Conservation (phyloP, 2,329 filamentous ascomycete genomes). For the Aphanocladium album region DNA sequence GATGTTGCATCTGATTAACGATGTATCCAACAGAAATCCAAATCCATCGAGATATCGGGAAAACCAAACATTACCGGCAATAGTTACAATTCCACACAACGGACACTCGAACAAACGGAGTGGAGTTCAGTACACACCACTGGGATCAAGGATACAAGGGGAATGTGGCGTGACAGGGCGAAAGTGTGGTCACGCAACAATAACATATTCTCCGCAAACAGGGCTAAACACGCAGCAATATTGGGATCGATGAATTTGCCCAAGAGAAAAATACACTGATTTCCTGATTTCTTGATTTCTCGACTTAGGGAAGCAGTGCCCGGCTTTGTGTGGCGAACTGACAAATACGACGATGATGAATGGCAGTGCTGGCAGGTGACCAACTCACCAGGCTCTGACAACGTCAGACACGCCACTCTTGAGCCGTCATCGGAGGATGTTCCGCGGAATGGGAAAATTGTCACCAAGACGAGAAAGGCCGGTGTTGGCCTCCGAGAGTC, state of each 20-base stretch:
- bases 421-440: slow-evolving; percentile 8
- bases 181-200: too few relatives aligned
- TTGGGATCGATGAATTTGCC: background rate
- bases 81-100: too few relatives aligned
- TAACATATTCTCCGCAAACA: too few relatives aligned
- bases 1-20: too few relatives aligned
- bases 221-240: background rate
- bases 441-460: background rate
- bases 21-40: too few relatives aligned
- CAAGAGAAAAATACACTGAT: background rate
- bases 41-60: too few relatives aligned
- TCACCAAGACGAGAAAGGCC: background rate
- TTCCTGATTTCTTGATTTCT: background rate
- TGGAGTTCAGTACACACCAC: too few relatives aligned
- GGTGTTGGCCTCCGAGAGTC: background rate
- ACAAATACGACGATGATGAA: background rate
- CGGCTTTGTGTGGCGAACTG: background rate
- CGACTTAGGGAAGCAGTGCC: too few relatives aligned
- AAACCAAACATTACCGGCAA: too few relatives aligned
- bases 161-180: too few relatives aligned
- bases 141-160: too few relatives aligned
- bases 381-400: background rate
- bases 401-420: slow-evolving; percentile 1
- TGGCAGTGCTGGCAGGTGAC: slow-evolving; percentile 3
- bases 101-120: too few relatives aligned